Base-by-base conservation (phyloP, 805 yeast species). In the Debaryomyces castellii region DNA sequence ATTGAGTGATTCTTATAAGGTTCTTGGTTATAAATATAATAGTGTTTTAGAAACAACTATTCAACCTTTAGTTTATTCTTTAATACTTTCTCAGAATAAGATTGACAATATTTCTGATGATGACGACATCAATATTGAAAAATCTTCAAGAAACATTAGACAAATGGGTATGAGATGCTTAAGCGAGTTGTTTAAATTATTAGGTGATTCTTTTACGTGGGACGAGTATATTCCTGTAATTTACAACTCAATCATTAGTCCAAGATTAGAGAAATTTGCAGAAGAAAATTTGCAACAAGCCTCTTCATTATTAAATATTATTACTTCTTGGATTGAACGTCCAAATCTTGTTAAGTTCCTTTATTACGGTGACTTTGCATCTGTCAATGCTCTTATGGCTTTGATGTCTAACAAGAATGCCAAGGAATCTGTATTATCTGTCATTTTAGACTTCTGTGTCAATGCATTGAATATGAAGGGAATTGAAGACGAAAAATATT, bases 281-380 rank as follows among this genome's bases (percentile, higher is more conserved):
- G 76, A 68, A 34, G 96, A 87, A 55, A 94, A 92, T 60, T 69
- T 85, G 25, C 95, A 89, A 58, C 89, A 86, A 55, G 84, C 92
- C 0, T 89, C 97, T 0, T 77, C 96, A 0, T 60, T 92, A 37
- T 67, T 91, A 79, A 79, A 73, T 45, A 59, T 89, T 8, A 77
- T 92, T 55, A 64, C 80, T 5, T 67, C 77, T 7, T 78, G 96
- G 82, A 60, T 72, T 18, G 64, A 59, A 16, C 48, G 53, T 3
- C 67, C 70, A 4, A 67, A 69, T 18, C 71, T 84, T 32, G 66
- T 74, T 39, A 70, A 71, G 11, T 79, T 85, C 47, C 63, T 89
- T 37, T 74, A 74, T 45, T 64, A 73, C 44, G 86, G 87, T 50
- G 76, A 84, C 39, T 72, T 65, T 41, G 70, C 77, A 1, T 78